Evolutionary conservation across 208 protist species (phyloP), one percentile per base, ranked within the genome.

Genomic region (Balamuthia mandrillaris): DNA sequence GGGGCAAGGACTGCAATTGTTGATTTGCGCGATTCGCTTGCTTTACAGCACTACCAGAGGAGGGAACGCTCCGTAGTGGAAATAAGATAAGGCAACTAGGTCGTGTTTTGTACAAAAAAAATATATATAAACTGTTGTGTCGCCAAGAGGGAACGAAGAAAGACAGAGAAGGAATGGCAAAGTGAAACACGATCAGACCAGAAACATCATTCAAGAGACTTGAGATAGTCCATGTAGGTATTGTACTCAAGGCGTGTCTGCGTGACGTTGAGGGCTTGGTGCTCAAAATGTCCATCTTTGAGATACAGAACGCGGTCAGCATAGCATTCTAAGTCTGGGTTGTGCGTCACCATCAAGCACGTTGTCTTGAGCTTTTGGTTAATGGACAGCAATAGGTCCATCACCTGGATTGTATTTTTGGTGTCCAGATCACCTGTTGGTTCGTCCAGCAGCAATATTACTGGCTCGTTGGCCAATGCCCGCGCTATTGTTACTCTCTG

Each of bases 261-360:
- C 14, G 86, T 27, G 16, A 68, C 70, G 88, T 98, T 98, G 84
- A 92, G 90, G 14, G 95, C 94, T 92, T 98, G 95, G 83, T 91
- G 92, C 16, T 87, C 86, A 88, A 98, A 97, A 29, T 91, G 88
- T 24, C 96, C 96, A 84, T 98, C 96, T 14, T 83, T 84, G 7
- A 98, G 92, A 90, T 98, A 98, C 1, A 98, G 88, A 51, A 98
- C 95, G 52, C 97, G 91, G 70, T 98, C 96, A 0, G 97, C 97
- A 89, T 98, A 98, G 90, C 96, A 98, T 88, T 98, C 97, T 10
- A 98, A 84, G 81, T 98, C 97, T 1, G 96, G 96, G 88, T 98
- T 98, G 87, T 98, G 97, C 35, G 97, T 98, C 16, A 98, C 88
- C 96, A 98, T 98, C 81, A 98, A 94, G 78, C 94, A 97, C 24